Base-by-base conservation (phyloP, 768 basidiomycete species). In the Suillus lakei region DNA sequence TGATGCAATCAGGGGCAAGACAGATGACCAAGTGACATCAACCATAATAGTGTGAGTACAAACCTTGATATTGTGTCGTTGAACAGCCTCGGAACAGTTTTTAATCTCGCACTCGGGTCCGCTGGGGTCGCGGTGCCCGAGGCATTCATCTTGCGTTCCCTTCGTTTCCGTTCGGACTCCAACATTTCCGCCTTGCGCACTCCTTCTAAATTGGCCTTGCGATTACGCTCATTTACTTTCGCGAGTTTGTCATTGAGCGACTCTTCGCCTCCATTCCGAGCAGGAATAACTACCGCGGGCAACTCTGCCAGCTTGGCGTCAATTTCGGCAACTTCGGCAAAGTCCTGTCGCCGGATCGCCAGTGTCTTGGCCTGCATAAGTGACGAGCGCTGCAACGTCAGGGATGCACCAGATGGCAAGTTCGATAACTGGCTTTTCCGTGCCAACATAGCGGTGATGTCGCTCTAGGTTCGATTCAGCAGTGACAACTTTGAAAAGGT, bases 211-310 rank as follows among this genome's bases (percentile, higher is more conserved):
- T 97, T 97, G 36, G 91, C 90, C 74, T 86, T 90, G 63, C 92
- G 85, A 76, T 98, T 98, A 63, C 95, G 87, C 78, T 96, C 94
- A 73, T 97, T 98, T 62, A 99, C 89, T 72, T 81, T 87, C 18
- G 92, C 87, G 30, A 97, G 83, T 72, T 86, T 78, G 67, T 92
- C 71, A 12, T 72, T 75, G 7, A 76, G 72, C 7, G 77, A 77
- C 66, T 74, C 76, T 23, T 72, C 74, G 4, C 74, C 73, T 56
- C 73, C 76, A 51, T 71, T 70, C 71, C 56, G 65, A 51, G 61
- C 68, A 12, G 48, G 23, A n/a, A 8, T 54, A 46, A 70, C 70
- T n/a, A 67, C 55, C 16, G 54, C 63, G 12, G 74, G 74, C 21
- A 92, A 78, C 38, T 83, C 83, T n/a, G 83, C 84, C 36, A 97